A percentile compares a stretch with the other conserved stretches of the same genome.
These are phyloP conservation scores for Papiliotrema flavescens DNA, from an alignment of 1,284 basidiomycete species.

Conservation along the genomic window DNA sequence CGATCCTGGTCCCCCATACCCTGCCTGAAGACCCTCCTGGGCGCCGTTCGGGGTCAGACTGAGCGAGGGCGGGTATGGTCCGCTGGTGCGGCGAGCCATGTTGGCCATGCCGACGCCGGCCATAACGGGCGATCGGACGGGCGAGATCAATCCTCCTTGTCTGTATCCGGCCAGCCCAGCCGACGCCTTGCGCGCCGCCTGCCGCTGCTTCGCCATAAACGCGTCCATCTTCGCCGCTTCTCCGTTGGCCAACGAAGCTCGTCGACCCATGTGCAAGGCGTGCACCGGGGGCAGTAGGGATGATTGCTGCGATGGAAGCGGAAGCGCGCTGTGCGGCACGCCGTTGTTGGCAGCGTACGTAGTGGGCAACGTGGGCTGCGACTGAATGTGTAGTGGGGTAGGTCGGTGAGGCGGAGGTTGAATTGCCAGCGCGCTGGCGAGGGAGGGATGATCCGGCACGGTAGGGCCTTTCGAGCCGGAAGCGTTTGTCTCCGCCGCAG, in stretches of 20 bases:
- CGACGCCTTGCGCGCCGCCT: constrained; percentile 9
- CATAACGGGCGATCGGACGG: constrained; percentile 22
- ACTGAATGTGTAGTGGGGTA: not conserved
- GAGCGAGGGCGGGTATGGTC: constrained; percentile 38
- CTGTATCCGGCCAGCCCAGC: not conserved
- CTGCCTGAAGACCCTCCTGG: not conserved
- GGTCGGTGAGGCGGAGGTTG: not conserved
- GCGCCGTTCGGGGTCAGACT: not conserved
- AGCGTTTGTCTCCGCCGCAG: not conserved
- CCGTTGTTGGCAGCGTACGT: too few relatives aligned
- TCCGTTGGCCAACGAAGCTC: constrained; percentile 36
- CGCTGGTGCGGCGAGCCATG: constrained; percentile 33
- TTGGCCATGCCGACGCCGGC: constrained; percentile 26
- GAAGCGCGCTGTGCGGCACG: not conserved
- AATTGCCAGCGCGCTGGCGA: too few relatives aligned
- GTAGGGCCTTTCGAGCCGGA: too few relatives aligned
- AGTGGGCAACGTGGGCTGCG: not conserved
- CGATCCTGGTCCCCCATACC: constrained; percentile 7
- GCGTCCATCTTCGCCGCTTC: constrained; percentile 34
- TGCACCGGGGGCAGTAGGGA: constrained; percentile 9
- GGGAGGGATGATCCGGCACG: too few relatives aligned
- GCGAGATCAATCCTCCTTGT: constrained; percentile 3
- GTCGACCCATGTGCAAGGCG: constrained; percentile 28
- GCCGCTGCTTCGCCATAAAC: constrained; percentile 28
- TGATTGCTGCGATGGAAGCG: not conserved